Percentiles rank a stretch among this genome's conserved stretches.
Conservation (phyloP, 2,329 filamentous ascomycete genomes). For the Colletotrichum plurivorum region DNA sequence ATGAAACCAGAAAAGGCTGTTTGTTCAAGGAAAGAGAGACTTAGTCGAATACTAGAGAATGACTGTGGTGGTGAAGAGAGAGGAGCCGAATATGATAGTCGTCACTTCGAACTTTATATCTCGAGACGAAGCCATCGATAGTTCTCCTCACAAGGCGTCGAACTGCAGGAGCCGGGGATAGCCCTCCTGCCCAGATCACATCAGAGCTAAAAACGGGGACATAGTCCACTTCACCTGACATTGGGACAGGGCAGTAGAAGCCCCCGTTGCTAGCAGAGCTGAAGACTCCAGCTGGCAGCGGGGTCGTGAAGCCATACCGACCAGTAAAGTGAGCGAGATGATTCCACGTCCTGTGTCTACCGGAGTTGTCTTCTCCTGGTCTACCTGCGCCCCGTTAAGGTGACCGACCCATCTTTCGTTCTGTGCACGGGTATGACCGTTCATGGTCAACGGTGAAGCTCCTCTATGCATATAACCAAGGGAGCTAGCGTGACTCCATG, state of each 20-base stretch:
- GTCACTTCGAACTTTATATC: conserved; percentile 6
- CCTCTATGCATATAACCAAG: not conserved
- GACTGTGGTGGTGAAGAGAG: not conserved
- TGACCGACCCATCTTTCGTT: not conserved
- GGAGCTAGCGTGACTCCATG: not conserved
- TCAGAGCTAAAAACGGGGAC: not conserved
- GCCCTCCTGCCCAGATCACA: not conserved
- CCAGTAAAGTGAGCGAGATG: not conserved
- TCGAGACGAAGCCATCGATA: not conserved
- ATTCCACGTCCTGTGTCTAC: not conserved
- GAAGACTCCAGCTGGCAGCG: not conserved
- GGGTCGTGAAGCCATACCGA: not conserved
- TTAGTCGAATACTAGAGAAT: not conserved
- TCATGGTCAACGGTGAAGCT: not conserved
- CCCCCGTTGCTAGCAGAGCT: conserved; percentile 2
- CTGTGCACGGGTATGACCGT: conserved; percentile 5
- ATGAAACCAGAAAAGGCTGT: conserved; percentile 1
- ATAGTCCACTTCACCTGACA: conserved; percentile 14
- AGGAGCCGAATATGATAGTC: not conserved
- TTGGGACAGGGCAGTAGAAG: not conserved
- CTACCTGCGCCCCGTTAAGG: not conserved
- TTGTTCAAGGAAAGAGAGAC: not conserved
- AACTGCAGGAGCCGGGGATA: not conserved
- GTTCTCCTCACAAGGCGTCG: not conserved
- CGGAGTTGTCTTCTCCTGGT: not conserved